Evolutionary conservation across 1,139 yeast species (phyloP).

Genomic region (Nematodospora anomalae): DNA sequence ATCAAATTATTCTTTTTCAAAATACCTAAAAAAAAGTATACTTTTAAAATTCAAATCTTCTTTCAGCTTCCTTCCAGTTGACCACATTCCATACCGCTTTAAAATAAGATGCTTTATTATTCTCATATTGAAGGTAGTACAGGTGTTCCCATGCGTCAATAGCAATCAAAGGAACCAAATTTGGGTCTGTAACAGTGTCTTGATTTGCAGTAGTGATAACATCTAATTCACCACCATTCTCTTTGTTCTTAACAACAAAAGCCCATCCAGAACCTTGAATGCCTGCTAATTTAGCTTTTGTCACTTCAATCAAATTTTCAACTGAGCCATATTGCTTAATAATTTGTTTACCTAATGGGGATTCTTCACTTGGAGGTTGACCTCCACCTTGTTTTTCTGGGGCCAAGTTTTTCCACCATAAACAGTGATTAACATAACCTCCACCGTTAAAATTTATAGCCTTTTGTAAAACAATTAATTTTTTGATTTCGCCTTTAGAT

Average conservation of each 20-base stretch:
- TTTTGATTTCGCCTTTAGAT: slow-evolving; percentile 61
- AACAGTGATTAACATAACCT: slow-evolving; percentile 83
- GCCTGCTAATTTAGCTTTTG: slow-evolving; percentile 83
- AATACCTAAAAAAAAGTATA: no score
- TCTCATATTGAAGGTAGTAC: slow-evolving; percentile 92
- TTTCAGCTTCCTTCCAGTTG: slow-evolving; percentile 94
- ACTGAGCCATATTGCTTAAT: slow-evolving; percentile 70
- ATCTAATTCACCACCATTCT: slow-evolving; percentile 72
- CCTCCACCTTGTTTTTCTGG: slow-evolving; percentile 87
- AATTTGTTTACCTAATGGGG: slow-evolving; percentile 64
- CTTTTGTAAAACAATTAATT: slow-evolving; percentile 72
- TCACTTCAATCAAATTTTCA: slow-evolving; percentile 65
- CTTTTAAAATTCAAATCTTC: slow-evolving; percentile 39
- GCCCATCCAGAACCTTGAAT: slow-evolving; percentile 99
- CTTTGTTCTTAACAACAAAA: slow-evolving; percentile 84
- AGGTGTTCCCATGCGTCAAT: slow-evolving; percentile 99
- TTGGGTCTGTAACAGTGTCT: slow-evolving; percentile 75
- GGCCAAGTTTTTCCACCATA: slow-evolving; percentile 91
- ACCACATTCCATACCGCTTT: slow-evolving; percentile 96
- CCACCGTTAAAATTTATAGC: slow-evolving; percentile 93
- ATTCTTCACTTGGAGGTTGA: slow-evolving; percentile 61
- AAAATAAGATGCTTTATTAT: slow-evolving; percentile 92
- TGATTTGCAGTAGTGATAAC: slow-evolving; percentile 88
- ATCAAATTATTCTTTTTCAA: no score
- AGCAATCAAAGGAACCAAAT: slow-evolving; percentile 76